Evolutionary conservation across 2,329 filamentous ascomycete genomes (phyloP).

Genomic region (Thelonectria blattea): DNA sequence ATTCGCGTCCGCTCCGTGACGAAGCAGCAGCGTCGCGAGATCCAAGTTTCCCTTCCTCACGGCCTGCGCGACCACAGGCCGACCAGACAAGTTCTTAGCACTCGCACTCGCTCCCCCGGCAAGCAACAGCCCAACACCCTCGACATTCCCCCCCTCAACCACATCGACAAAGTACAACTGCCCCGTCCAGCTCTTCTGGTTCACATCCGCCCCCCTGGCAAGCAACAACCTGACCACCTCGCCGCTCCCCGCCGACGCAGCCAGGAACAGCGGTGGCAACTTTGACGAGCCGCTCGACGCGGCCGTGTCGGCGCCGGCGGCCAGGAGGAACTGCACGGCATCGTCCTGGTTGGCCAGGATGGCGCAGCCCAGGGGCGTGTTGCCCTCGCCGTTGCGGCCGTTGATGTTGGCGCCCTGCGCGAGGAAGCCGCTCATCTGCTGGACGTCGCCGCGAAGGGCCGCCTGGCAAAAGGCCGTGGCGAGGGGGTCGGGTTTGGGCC

Average conservation of each 20-base stretch:
- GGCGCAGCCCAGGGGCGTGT: conserved; percentile 44
- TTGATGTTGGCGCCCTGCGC: conserved; percentile 45
- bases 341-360: conserved; percentile 41
- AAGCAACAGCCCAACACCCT: conserved; percentile 40
- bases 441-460: conserved; percentile 40
- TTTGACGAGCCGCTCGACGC: conserved; percentile 26
- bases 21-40: conserved; percentile 39
- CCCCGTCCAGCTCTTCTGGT: conserved; percentile 39
- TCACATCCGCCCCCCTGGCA: conserved; percentile 39
- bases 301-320: conserved; percentile 39
- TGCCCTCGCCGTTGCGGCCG: conserved; percentile 45
- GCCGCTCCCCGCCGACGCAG: conserved; percentile 39
- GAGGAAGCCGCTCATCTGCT: conserved; percentile 43
- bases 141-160: conserved; percentile 32
- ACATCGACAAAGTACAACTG: conserved; percentile 42
- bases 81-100: conserved; percentile 34
- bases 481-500: conserved; percentile 45
- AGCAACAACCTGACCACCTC: conserved; percentile 39
- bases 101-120: conserved; percentile 41
- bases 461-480: conserved; percentile 47
- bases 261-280: conserved; percentile 44
- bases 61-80: conserved; percentile 38
- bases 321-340: conserved; percentile 43
- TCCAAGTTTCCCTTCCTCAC: conserved; percentile 38
- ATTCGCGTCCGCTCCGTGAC: conserved; percentile 45